Conservation (phyloP, 768 basidiomycete species). For the Naganishia kalamii region DNA sequence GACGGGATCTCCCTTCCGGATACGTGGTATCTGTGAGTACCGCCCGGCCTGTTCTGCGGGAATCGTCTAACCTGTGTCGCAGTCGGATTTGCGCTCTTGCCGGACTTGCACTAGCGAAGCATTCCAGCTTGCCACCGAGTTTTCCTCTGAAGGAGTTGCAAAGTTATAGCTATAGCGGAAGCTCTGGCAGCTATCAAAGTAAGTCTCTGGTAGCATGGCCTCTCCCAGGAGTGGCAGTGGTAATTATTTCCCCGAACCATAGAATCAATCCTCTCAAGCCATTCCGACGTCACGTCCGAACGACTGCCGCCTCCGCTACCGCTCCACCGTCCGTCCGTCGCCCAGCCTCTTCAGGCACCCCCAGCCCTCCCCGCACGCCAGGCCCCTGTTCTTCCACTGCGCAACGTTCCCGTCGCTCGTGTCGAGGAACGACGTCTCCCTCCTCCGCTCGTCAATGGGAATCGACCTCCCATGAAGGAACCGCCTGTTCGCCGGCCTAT, state of each 20-base stretch:
- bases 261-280: neutral
- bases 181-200: neutral
- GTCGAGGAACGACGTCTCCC: neutral
- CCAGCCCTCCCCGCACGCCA: neutral
- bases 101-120: neutral
- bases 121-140: neutral
- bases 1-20: conserved; percentile 67
- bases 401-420: neutral
- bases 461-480: neutral
- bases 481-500: neutral
- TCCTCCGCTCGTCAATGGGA: neutral
- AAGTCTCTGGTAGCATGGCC: neutral
- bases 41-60: neutral
- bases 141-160: conserved; percentile 8
- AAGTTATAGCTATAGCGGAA: neutral
- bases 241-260: too few relatives aligned
- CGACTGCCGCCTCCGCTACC: neutral
- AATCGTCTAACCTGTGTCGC: too few relatives aligned
- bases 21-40: conserved; percentile 60
- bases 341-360: neutral
- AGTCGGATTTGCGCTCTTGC: conserved; percentile 11
- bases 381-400: neutral
- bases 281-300: neutral
- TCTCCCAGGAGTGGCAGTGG: too few relatives aligned
- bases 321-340: neutral